phyloP scores from a whole-genome alignment of 2,329 filamentous ascomycete genomes.

The Fusarium haematococcum region DNA sequence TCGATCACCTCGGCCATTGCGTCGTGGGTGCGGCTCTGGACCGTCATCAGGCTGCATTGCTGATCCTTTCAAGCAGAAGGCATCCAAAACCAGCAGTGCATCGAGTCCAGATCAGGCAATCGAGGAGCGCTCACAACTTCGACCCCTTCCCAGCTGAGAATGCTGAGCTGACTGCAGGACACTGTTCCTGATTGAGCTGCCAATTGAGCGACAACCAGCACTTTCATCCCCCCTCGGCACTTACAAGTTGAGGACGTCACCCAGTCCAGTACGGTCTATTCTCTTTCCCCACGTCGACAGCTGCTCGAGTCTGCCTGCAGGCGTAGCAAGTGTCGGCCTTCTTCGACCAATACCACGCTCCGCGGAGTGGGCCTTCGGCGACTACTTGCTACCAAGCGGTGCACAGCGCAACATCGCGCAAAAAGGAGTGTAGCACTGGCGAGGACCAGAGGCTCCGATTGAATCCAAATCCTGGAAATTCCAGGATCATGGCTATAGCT shows the following conservation, averaged over 20 bases:
- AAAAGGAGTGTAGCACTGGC: neutral
- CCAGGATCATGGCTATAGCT: slow-evolving; percentile 18
- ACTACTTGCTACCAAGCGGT: neutral
- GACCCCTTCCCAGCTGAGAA: slow-evolving; percentile 25
- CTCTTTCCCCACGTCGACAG: slow-evolving; percentile 15
- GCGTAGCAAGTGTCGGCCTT: neutral
- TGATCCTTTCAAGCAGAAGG: slow-evolving; percentile 2
- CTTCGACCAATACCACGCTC: neutral
- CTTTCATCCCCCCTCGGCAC: slow-evolving; percentile 20
- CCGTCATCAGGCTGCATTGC: slow-evolving; percentile 17
- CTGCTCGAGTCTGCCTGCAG: slow-evolving; percentile 1
- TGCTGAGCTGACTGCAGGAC: slow-evolving; percentile 19
- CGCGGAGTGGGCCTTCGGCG: neutral
- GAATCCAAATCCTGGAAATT: slow-evolving; percentile 10
- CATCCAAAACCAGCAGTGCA: slow-evolving; percentile 15
- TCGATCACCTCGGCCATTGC: slow-evolving; percentile 38
- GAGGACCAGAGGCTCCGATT: neutral
- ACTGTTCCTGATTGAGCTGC: slow-evolving; percentile 33
- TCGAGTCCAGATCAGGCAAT: slow-evolving; percentile 23
- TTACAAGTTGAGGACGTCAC: slow-evolving; percentile 32
- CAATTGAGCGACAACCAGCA: slow-evolving; percentile 11
- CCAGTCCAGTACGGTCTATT: slow-evolving; percentile 6
- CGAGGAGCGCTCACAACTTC: neutral
- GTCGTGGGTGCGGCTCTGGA: slow-evolving; percentile 38
- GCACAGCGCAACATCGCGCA: neutral